Base-by-base conservation (phyloP, 73 alveolate genomes). In the Durusdinium trenchii region DNA sequence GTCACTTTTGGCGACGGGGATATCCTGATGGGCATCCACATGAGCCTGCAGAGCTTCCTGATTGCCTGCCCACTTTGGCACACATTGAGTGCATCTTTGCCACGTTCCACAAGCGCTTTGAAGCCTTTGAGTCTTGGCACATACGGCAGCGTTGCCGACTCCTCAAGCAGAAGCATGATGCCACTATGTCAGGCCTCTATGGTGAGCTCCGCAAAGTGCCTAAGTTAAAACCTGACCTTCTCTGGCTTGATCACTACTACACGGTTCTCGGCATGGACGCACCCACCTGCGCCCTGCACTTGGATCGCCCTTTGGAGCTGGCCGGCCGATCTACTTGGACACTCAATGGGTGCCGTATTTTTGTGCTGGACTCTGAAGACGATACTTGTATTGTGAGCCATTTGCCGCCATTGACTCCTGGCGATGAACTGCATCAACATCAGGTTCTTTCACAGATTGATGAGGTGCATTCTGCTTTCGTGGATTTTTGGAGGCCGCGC, bases 121-220 rank as follows among this genome's bases (percentile, higher is more conserved):
- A 36, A 1, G 3, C 35, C 20, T 61, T 86, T 32, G 95, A 86
- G 83, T 12, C 69, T 45, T 79, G 90, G 90, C 90, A 79, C 47
- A 6, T 79, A 6, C 64, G 90, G 2, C 64, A 79, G 52, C 90
- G 90, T 2, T 1, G 69, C 26, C 42, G n/a, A 6, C 16, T 79
- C 30, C 69, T 79, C 40, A 14, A 20, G 48, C 26, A 40, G 69
- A 45, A 47, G 26, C 48, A 79, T 79, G 90, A 79, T 7, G 32
- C 9, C 9, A 32, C 47, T 46, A 10, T 47, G 62, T 2, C 6
- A 1, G 90, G 43, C 2, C 46, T 79, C 48, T 26, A 47, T 35
- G 69, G 48, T 2, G 90, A 79, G 46, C 69, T 79, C 3, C 10
- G 48, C 48, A 10, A 10, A 23, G n/a, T 46, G 26, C 2, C 51